phyloP scores from a whole-genome alignment of 495 filamentous ascomycete species.

The Opeltia flavorubescens region DNA sequence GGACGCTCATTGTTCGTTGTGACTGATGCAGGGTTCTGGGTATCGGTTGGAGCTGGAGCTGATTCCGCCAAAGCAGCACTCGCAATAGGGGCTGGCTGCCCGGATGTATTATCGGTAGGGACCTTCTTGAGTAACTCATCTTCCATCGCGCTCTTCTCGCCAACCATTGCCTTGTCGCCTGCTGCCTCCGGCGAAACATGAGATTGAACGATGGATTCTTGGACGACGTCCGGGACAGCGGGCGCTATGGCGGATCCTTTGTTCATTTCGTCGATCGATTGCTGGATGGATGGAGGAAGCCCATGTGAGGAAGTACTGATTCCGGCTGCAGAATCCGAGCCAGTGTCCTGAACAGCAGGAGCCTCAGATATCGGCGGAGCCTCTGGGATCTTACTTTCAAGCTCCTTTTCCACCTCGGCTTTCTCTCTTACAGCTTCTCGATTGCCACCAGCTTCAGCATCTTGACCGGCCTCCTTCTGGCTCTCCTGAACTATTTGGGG shows the following conservation, averaged over 20 bases:
- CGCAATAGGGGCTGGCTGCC: constrained; percentile 38
- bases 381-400: constrained; percentile 41
- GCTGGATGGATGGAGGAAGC: constrained; percentile 12
- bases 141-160: constrained; percentile 68
- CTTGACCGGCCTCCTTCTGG: constrained; percentile 42
- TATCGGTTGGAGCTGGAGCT: constrained; percentile 23
- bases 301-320: constrained; percentile 23
- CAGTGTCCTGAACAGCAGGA: constrained; percentile 26
- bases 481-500: constrained; percentile 55
- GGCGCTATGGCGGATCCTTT: constrained; percentile 19
- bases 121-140: constrained; percentile 47
- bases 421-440: constrained; percentile 45
- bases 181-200: constrained; percentile 56
- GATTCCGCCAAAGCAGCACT: constrained; percentile 29
- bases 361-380: constrained; percentile 44
- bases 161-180: constrained; percentile 48
- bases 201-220: constrained; percentile 54
- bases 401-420: constrained; percentile 44
- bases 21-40: constrained; percentile 4
- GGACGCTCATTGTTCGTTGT: not conserved
- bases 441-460: constrained; percentile 46
- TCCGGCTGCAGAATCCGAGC: constrained; percentile 23
- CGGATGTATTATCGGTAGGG: constrained; percentile 29
- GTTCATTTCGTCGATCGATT: constrained; percentile 21
- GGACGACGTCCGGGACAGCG: constrained; percentile 56